A percentile compares a stretch with the other conserved stretches of the same genome.
These are phyloP conservation scores for Emericellopsis terricola DNA, from an alignment of 495 filamentous ascomycete species.

Conservation along the genomic window DNA sequence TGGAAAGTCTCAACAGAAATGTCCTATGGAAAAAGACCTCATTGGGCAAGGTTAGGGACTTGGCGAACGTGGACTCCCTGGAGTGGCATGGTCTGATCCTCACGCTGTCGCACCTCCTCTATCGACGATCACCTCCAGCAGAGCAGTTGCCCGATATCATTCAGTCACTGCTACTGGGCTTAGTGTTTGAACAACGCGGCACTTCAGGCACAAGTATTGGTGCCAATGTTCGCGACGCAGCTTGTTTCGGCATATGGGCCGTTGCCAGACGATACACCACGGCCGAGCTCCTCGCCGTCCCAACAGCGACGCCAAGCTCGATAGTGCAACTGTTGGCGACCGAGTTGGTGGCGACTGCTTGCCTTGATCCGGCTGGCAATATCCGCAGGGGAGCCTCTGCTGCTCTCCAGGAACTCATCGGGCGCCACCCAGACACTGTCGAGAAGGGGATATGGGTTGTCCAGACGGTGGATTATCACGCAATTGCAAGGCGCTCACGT, in stretches of 20 bases:
- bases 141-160: conserved; percentile 50
- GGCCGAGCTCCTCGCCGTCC: conserved; percentile 48
- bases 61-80: conserved; percentile 56
- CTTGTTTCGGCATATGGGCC: conserved; percentile 90
- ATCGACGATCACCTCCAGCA: conserved; percentile 52
- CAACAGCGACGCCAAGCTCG: conserved; percentile 23
- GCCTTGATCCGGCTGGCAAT: conserved; percentile 79
- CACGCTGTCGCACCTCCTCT: conserved; percentile 69
- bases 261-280: conserved; percentile 78
- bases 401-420: conserved; percentile 84
- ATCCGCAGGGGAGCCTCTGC: conserved; percentile 84
- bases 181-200: conserved; percentile 73
- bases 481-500: conserved; percentile 68
- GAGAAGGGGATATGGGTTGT: conserved; percentile 66
- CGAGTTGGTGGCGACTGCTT: conserved; percentile 64
- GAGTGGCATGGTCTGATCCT: conserved; percentile 88
- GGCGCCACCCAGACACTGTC: conserved; percentile 74
- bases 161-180: conserved; percentile 48
- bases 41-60: conserved; percentile 30
- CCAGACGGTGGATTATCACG: conserved; percentile 82
- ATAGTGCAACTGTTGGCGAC: conserved; percentile 62
- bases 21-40: conserved; percentile 40
- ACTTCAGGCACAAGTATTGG: conserved; percentile 70
- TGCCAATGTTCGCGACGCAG: conserved; percentile 87
- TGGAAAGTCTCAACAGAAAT: conserved; percentile 56